Percentiles rank a stretch among this genome's conserved stretches.
These are phyloP conservation scores for Actinomortierella ambigua DNA, from an alignment of 371 early-diverging fungal genomes.

Conservation along the genomic window DNA sequence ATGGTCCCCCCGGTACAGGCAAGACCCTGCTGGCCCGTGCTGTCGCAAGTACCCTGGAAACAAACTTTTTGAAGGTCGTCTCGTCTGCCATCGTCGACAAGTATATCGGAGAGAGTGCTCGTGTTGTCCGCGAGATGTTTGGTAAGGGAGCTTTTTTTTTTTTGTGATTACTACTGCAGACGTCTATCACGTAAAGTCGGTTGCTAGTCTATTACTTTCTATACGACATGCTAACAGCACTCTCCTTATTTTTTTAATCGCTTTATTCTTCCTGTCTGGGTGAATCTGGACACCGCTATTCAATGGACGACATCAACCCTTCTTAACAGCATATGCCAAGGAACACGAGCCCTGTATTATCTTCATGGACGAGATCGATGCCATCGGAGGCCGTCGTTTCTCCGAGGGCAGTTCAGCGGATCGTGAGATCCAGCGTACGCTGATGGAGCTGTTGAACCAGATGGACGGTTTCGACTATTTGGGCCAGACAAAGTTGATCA, in stretches of 20 bases:
- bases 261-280: neutral
- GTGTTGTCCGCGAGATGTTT: slow-evolving; percentile 99
- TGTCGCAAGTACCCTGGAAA: slow-evolving; percentile 96
- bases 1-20: slow-evolving; percentile 99
- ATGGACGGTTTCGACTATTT: slow-evolving; percentile 99
- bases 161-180: no score
- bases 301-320: neutral
- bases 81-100: slow-evolving; percentile 99
- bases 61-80: slow-evolving; percentile 97
- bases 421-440: slow-evolving; percentile 99
- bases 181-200: no score
- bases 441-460: slow-evolving; percentile 99
- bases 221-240: no score
- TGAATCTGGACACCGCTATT: neutral
- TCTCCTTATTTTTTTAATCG: no score
- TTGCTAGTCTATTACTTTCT: no score
- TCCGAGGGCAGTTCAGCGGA: slow-evolving; percentile 99
- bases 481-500: slow-evolving; percentile 98
- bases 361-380: slow-evolving; percentile 99
- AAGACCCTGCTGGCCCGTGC: slow-evolving; percentile 95
- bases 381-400: slow-evolving; percentile 99
- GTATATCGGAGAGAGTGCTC: slow-evolving; percentile 98
- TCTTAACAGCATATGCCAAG: slow-evolving; percentile 64
- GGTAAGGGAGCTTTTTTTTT: slow-evolving; percentile 51
- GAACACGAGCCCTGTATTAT: slow-evolving; percentile 99